Base-by-base conservation (phyloP, 225 moss, liverwort and hornwort species). In the Sphagnum tenellum region DNA sequence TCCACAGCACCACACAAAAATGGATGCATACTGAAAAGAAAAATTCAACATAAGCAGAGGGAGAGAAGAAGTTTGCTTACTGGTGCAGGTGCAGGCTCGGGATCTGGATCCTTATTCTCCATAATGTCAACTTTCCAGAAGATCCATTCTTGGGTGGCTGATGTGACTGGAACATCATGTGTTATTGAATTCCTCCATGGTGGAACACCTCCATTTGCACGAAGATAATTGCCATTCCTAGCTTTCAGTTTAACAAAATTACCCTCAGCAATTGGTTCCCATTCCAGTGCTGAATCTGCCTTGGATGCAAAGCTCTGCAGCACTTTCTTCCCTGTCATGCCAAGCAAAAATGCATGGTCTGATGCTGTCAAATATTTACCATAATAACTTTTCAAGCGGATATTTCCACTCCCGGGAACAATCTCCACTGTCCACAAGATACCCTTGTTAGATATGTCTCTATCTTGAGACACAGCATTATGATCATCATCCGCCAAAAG, bases 401-500 rank as follows among this genome's bases (percentile, higher is more conserved):
- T 69, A 0, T 69, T 52, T 50, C 79, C 82, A 64, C 78, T 71
- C 44, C 61, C 83, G 0, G 86, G 81, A 4, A 78, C 75, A 5
- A 63, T 65, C 74, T 96, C 95, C 9, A 98, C 87, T 12, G 75
- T 79, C 96, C 92, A 98, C 55, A 87, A 70, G 3, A 83, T 83
- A 8, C 68, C 71, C 3, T 75, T 75, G 2, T 88, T 76, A 46
- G 61, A 74, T 56, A 74, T 74, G 51, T 86, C 86, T 56, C 70
- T 75, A 14, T 72, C 77, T 75, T 98, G 96, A 61, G 76, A 78
- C 2, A 84, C 79, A 62, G 82, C 77, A 58, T 86, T 78, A 44
- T 79, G 81, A 67, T 96, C 92, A 5, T 90, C 88, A 50, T 83
- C 81, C 0, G 96, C 96, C 88, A 92, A 90, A 8, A 96, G 71